Conservation (phyloP, 2,329 filamentous ascomycete species). For the Drechslerella coelobrocha region DNA sequence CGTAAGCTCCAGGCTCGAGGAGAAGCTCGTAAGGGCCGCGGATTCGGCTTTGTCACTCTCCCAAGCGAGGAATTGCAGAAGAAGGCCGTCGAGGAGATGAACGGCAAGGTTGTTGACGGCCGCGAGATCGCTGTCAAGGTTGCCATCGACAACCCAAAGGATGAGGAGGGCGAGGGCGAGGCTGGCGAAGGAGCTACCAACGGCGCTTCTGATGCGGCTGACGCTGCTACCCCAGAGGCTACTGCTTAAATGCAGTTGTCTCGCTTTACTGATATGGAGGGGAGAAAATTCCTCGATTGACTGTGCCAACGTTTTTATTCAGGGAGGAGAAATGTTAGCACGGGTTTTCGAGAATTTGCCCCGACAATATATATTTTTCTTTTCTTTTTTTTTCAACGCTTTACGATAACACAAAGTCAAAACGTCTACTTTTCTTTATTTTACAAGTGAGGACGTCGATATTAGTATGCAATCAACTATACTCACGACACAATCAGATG, state of each 20-base stretch:
- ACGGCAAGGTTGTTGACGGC: slow-evolving; percentile 98
- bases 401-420: slow-evolving; percentile 5
- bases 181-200: slow-evolving; percentile 31
- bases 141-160: slow-evolving; percentile 98
- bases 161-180: slow-evolving; percentile 78
- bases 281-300: slow-evolving; percentile 44
- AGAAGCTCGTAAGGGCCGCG: slow-evolving; percentile 97
- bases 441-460: slow-evolving; percentile 49
- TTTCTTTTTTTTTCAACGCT: slow-evolving; percentile 16
- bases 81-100: slow-evolving; percentile 98
- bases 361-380: slow-evolving; percentile 18
- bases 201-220: slow-evolving; percentile 49
- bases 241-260: slow-evolving; percentile 55
- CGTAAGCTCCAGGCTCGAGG: slow-evolving; percentile 99
- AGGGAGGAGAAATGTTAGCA: slow-evolving; percentile 53
- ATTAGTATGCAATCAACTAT: slow-evolving; percentile 36
- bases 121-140: slow-evolving; percentile 99
- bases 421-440: background rate
- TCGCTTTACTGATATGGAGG: slow-evolving; percentile 46
- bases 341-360: slow-evolving; percentile 13
- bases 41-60: slow-evolving; percentile 97
- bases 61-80: slow-evolving; percentile 94
- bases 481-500: slow-evolving; percentile 30
- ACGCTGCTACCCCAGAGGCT: slow-evolving; percentile 56
- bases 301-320: slow-evolving; percentile 54